phyloP scores from a whole-genome alignment of 2,329 filamentous ascomycete species.

The Ceratocystis diversiconidia region DNA sequence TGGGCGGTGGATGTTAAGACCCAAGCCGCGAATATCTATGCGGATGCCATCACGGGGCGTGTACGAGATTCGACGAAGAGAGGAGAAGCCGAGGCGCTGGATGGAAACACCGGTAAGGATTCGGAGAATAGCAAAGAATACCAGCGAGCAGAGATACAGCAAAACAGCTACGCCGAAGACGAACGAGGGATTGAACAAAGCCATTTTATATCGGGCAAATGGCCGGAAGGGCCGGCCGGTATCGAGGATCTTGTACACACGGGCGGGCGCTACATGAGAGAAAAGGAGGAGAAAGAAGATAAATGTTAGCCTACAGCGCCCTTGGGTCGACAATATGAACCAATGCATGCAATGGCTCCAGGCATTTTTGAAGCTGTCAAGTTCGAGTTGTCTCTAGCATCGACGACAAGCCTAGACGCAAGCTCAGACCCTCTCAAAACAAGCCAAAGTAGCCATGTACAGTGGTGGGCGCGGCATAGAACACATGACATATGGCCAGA shows the following conservation, averaged over 20 bases:
- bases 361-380: background rate
- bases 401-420: background rate
- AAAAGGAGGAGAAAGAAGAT: background rate
- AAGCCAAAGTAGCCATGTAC: too few relatives aligned
- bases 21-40: conserved; percentile 78
- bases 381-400: background rate
- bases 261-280: background rate
- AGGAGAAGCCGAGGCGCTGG: conserved; percentile 85
- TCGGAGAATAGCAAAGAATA: conserved; percentile 82
- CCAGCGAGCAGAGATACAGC: conserved; percentile 79
- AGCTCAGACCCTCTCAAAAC: background rate
- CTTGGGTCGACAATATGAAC: too few relatives aligned
- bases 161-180: conserved; percentile 74
- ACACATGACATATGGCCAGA: too few relatives aligned
- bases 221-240: background rate
- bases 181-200: conserved; percentile 62
- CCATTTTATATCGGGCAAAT: conserved; percentile 31
- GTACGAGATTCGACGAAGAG: conserved; percentile 79
- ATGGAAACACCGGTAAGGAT: conserved; percentile 91
- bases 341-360: too few relatives aligned
- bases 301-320: background rate
- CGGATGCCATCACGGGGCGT: conserved; percentile 77
- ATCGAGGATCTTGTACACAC: background rate
- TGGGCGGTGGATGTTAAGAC: conserved; percentile 76
- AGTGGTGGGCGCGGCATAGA: too few relatives aligned